Conservation (phyloP, 179 eudicot genomes). For the Silene noctiflora region DNA sequence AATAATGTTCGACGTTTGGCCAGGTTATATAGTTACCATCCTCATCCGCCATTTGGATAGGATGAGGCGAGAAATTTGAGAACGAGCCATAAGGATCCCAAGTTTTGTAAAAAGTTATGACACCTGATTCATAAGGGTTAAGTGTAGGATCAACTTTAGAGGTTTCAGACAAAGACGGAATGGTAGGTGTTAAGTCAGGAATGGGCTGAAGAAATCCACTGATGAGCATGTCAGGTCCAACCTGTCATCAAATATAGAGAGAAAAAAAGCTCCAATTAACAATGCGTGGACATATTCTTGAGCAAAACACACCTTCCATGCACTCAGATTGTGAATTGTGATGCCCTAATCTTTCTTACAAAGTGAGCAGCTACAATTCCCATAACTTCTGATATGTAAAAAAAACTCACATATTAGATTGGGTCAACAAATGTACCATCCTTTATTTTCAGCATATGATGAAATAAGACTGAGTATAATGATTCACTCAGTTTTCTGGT, state of each 20-base stretch:
- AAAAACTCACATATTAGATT: too few relatives aligned
- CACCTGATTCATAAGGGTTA: constrained; percentile 65
- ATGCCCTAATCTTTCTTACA: neutral
- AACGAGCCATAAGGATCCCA: constrained; percentile 98
- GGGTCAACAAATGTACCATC: too few relatives aligned
- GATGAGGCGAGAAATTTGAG: constrained; percentile 94
- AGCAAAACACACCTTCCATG: neutral
- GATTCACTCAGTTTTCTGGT: too few relatives aligned
- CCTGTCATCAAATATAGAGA: constrained; percentile 38
- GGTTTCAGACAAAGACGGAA: constrained; percentile 81
- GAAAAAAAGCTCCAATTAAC: constrained; percentile 3
- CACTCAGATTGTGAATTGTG: neutral
- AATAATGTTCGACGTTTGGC: constrained; percentile 92
- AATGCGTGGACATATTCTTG: neutral
- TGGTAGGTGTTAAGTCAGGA: constrained; percentile 78
- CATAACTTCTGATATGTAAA: too few relatives aligned
- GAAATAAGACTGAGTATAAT: too few relatives aligned
- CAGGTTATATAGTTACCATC: constrained; percentile 55
- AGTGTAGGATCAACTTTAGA: constrained; percentile 79
- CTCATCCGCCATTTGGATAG: constrained; percentile 71
- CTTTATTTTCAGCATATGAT: too few relatives aligned
- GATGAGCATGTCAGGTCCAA: constrained; percentile 97
- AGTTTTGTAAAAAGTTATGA: constrained; percentile 84
- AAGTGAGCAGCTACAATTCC: too few relatives aligned
- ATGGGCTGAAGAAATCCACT: constrained; percentile 98